phyloP scores from a whole-genome alignment of 257 asterid species.

The Solanum bukasovii region DNA sequence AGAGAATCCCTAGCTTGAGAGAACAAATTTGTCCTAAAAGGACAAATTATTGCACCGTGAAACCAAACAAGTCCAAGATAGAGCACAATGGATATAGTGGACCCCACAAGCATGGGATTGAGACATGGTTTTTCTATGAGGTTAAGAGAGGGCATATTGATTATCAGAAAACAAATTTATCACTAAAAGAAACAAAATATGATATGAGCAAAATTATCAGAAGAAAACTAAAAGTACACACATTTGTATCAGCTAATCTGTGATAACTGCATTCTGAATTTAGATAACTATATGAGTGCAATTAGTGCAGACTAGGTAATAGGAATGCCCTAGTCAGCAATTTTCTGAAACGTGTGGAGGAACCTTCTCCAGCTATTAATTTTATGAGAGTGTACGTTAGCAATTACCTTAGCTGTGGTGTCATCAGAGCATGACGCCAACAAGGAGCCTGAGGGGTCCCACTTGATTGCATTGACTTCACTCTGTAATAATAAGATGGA shows the following conservation, averaged over 20 bases:
- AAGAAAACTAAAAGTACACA: not conserved
- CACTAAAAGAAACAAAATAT: not conserved
- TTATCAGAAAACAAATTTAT: not conserved
- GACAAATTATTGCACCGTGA: not conserved
- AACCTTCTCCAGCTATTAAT: not conserved
- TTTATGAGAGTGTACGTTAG: not conserved
- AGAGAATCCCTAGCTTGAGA: not conserved
- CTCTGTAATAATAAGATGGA: slow-evolving; percentile 37
- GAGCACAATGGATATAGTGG: not conserved
- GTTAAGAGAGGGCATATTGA: not conserved
- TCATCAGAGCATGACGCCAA: slow-evolving; percentile 98
- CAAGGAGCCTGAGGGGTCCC: slow-evolving; percentile 92
- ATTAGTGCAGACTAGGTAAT: not conserved
- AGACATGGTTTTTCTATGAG: not conserved
- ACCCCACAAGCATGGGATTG: not conserved
- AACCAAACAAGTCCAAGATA: not conserved
- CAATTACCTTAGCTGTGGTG: slow-evolving; percentile 77
- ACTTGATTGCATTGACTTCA: slow-evolving; percentile 96
- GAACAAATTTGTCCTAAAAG: not conserved
- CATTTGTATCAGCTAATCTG: not conserved
- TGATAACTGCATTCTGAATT: not conserved
- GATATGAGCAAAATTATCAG: not conserved
- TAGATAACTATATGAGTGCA: not conserved
- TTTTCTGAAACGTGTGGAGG: not conserved
- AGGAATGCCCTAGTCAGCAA: not conserved